phyloP scores from a whole-genome alignment of 2,329 filamentous ascomycete species.

The Venturia effusa region DNA sequence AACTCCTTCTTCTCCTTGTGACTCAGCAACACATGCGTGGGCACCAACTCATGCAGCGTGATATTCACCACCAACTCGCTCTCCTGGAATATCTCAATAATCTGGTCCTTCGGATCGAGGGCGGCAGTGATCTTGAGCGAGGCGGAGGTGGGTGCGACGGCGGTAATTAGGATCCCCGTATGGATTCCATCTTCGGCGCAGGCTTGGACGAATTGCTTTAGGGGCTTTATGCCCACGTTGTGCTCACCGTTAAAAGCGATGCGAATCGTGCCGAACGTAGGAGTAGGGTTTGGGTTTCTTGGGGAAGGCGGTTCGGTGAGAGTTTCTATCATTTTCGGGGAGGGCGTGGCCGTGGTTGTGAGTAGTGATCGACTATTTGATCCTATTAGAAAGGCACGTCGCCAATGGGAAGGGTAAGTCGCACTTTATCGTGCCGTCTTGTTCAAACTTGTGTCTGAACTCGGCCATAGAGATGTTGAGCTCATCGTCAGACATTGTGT shows the following conservation, averaged over 20 bases:
- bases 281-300: constrained; percentile 53
- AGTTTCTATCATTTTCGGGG: constrained; percentile 72
- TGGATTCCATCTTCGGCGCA: constrained; percentile 71
- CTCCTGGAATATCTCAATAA: constrained; percentile 92
- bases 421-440: constrained; percentile 63
- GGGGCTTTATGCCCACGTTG: constrained; percentile 79
- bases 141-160: constrained; percentile 70
- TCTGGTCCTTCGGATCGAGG: constrained; percentile 52
- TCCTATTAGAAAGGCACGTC: neutral
- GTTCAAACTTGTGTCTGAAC: constrained; percentile 64
- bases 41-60: constrained; percentile 92
- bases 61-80: constrained; percentile 96
- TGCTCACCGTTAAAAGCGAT: constrained; percentile 80
- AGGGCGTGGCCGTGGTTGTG: constrained; percentile 79
- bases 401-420: neutral
- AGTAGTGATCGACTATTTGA: constrained; percentile 63
- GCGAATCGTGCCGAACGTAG: constrained; percentile 80
- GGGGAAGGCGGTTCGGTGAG: constrained; percentile 64
- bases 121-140: constrained; percentile 78
- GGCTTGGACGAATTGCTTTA: constrained; percentile 79
- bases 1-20: constrained; percentile 80
- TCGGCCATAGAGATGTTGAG: constrained; percentile 75
- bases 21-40: constrained; percentile 82
- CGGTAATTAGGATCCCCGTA: constrained; percentile 78
- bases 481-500: constrained; percentile 83